Conservation (phyloP, 805 yeast species). For the Brettanomyces bruxellensis region DNA sequence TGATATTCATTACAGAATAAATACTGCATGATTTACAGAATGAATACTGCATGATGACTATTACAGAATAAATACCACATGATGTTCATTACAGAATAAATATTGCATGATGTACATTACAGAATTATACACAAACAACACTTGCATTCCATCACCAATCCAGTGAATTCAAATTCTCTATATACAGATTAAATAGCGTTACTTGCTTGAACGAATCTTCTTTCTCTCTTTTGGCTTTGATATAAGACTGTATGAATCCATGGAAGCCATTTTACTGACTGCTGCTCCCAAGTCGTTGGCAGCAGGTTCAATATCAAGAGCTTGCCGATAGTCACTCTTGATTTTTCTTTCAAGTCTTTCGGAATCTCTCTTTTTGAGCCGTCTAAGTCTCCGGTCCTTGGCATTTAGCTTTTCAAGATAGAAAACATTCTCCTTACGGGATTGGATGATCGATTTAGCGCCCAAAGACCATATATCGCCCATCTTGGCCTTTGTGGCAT, state of each 20-base stretch:
- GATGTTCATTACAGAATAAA: too few species aligned
- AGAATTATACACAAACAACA: too few species aligned
- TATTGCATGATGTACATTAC: too few species aligned
- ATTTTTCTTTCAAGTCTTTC: slow-evolving; percentile 17
- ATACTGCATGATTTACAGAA: too few species aligned
- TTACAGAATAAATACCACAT: too few species aligned
- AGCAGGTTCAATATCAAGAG: slow-evolving; percentile 9
- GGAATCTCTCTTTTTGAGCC: slow-evolving; percentile 17
- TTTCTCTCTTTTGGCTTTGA: slow-evolving; percentile 12
- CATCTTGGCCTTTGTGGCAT: slow-evolving; percentile 74
- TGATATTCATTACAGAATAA: too few species aligned
- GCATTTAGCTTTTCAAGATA: slow-evolving; percentile 24
- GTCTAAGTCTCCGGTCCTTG: slow-evolving; percentile 23
- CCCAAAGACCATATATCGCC: slow-evolving; percentile 86
- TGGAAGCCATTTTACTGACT: slow-evolving; percentile 15
- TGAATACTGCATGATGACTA: too few species aligned
- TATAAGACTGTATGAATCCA: slow-evolving; percentile 20
- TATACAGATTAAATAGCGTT: background rate
- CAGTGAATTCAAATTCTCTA: too few species aligned
- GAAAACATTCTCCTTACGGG: slow-evolving; percentile 25
- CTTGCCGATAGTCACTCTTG: slow-evolving; percentile 16
- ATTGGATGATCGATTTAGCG: slow-evolving; percentile 41
- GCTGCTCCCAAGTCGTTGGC: slow-evolving; percentile 15
- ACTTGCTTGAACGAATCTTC: background rate
- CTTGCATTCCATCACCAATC: too few species aligned